Conservation (phyloP, 225 moss, liverwort and hornwort species). For the Thuidium tamariscinum region DNA sequence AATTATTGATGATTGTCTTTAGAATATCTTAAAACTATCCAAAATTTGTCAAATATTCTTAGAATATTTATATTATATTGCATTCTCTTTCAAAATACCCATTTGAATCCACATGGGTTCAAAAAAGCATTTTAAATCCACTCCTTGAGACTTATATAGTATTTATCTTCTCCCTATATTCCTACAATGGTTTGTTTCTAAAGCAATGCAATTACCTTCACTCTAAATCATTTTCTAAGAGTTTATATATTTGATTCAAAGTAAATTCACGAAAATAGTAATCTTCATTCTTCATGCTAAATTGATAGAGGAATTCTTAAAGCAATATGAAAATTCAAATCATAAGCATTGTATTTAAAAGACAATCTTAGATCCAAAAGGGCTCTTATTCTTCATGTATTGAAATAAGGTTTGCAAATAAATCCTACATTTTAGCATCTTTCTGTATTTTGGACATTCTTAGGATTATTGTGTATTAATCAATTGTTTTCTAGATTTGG, state of each 20-base stretch:
- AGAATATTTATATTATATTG: neutral
- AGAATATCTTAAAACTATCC: too few relatives aligned
- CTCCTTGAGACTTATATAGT: neutral
- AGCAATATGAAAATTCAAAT: neutral
- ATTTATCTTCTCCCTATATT: neutral
- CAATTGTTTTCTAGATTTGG: neutral
- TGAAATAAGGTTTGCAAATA: neutral
- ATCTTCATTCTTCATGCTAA: neutral
- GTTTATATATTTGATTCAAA: neutral
- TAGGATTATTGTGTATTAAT: neutral
- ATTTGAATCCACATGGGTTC: neutral
- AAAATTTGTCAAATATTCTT: too few relatives aligned
- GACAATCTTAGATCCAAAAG: neutral
- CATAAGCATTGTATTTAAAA: neutral
- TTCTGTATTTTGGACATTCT: neutral
- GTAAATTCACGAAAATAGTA: fast-evolving
- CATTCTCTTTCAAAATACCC: neutral
- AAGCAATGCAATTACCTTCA: neutral
- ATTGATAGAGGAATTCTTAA: neutral
- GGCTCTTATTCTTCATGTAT: neutral
- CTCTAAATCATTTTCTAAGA: neutral
- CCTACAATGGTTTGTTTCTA: neutral
- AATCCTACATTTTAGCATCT: neutral
- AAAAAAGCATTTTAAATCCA: neutral
- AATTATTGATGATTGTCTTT: too few relatives aligned